Percentiles rank a stretch among this genome's conserved stretches.
Evolutionary conservation across 2,329 filamentous ascomycete species (phyloP).

Genomic region (Fusarium euwallaceae): DNA sequence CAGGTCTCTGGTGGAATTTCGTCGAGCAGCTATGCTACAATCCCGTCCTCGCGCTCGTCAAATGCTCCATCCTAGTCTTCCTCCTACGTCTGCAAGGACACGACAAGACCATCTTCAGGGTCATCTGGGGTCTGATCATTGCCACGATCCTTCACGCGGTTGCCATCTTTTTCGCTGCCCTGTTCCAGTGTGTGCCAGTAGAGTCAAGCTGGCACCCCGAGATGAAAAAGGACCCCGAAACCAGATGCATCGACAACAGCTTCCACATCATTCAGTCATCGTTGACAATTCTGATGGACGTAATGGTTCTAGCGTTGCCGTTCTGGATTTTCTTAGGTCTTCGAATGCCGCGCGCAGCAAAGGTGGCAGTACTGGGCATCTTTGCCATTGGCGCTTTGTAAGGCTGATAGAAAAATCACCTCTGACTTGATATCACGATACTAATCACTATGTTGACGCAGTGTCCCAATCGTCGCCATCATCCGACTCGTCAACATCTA

Average conservation of each 20-base stretch:
- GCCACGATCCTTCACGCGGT: constrained; percentile 48
- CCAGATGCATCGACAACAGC: constrained; percentile 51
- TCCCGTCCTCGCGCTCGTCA: constrained; percentile 60
- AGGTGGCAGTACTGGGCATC: constrained; percentile 55
- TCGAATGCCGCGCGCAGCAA: constrained; percentile 53
- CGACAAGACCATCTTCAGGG: constrained; percentile 43
- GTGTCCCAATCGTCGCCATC: neutral
- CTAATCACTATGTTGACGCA: neutral
- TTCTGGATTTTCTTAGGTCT: constrained; percentile 57
- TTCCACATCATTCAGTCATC: constrained; percentile 52
- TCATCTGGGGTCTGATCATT: constrained; percentile 41
- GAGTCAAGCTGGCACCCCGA: constrained; percentile 49
- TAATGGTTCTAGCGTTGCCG: constrained; percentile 55
- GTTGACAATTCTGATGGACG: constrained; percentile 59
- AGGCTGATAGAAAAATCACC: constrained; percentile 33
- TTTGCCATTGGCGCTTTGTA: constrained; percentile 55
- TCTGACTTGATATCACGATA: neutral
- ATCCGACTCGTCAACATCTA: neutral
- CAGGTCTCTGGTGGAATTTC: constrained; percentile 53
- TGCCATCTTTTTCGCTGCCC: constrained; percentile 52
- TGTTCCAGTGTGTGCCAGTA: constrained; percentile 58
- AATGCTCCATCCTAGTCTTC: constrained; percentile 59
- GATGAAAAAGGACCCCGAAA: constrained; percentile 36
- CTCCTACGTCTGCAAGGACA: constrained; percentile 57
- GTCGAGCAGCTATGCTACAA: constrained; percentile 59